Percentiles rank a stretch among this genome's conserved stretches.
Evolutionary conservation across 192 early-diverging fungal species (phyloP).

Genomic region (Linnemannia zychae): DNA sequence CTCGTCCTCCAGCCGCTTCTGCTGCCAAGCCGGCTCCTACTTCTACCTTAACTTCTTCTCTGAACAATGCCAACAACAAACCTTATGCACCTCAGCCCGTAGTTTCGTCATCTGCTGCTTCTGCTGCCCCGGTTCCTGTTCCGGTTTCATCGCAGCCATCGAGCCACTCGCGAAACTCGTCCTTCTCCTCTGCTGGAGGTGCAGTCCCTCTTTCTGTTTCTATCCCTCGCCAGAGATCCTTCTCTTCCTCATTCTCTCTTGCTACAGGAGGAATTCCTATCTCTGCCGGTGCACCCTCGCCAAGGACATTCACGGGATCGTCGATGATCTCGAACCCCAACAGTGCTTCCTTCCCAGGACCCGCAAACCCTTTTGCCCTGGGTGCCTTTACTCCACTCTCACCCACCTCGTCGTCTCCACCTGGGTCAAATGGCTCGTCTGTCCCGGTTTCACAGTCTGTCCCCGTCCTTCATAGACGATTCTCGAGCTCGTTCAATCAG

Average conservation of each 20-base stretch:
- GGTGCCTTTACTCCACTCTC: slow-evolving; percentile 7
- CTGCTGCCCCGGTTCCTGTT: background rate
- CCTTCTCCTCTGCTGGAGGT: background rate
- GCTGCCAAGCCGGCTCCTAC: background rate
- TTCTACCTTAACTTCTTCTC: background rate
- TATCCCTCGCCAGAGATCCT: slow-evolving; percentile 49
- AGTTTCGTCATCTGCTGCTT: background rate
- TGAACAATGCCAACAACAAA: background rate
- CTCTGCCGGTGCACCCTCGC: slow-evolving; percentile 18
- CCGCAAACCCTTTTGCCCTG: background rate
- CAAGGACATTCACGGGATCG: slow-evolving; percentile 36
- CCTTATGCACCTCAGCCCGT: background rate
- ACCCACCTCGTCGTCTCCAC: slow-evolving; percentile 13
- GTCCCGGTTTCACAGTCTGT: slow-evolving; percentile 15
- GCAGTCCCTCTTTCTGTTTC: slow-evolving; percentile 24
- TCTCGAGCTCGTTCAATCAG: slow-evolving; percentile 53
- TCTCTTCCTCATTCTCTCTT: slow-evolving; percentile 44
- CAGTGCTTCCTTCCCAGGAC: slow-evolving; percentile 12
- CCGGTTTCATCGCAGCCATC: background rate
- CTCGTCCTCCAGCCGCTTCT: background rate
- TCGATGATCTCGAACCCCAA: slow-evolving; percentile 50
- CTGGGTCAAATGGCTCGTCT: background rate
- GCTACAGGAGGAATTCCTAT: background rate
- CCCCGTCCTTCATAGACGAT: slow-evolving; percentile 41
- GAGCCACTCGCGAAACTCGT: slow-evolving; percentile 6